Conservation (phyloP, 768 basidiomycete species). For the Tricholoma terreum region DNA sequence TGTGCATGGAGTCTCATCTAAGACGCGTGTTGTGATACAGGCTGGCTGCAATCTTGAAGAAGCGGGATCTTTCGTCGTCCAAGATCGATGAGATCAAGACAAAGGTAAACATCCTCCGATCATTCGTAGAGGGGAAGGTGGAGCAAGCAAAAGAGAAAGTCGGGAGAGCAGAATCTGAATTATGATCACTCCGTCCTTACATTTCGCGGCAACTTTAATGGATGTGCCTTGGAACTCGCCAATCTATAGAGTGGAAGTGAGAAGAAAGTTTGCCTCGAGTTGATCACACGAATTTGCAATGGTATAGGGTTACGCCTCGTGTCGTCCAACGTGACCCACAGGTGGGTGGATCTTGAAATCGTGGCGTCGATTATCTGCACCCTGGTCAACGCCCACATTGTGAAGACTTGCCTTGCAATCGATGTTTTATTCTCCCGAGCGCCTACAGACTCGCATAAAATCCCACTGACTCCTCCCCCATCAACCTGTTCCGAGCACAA, state of each 20-base stretch:
- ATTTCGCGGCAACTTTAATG: slow-evolving; percentile 1
- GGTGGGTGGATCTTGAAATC: slow-evolving; percentile 13
- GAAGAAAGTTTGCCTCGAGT: slow-evolving; percentile 5
- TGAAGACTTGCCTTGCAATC: slow-evolving; percentile 4
- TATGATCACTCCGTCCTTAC: slow-evolving; percentile 27
- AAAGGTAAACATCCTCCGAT: slow-evolving; percentile 81
- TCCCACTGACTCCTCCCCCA: slow-evolving; percentile 26
- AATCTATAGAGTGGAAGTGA: background rate
- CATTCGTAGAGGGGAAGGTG: slow-evolving; percentile 49
- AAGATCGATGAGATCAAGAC: slow-evolving; percentile 94
- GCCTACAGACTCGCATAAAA: slow-evolving; percentile 8
- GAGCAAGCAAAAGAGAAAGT: slow-evolving; percentile 35
- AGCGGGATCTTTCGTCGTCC: slow-evolving; percentile 66
- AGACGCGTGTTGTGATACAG: slow-evolving; percentile 35
- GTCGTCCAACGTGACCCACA: slow-evolving; percentile 9
- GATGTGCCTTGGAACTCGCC: background rate
- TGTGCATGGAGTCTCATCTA: slow-evolving; percentile 6
- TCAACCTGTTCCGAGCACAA: slow-evolving; percentile 17
- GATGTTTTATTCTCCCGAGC: slow-evolving; percentile 1
- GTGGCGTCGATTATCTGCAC: slow-evolving; percentile 14
- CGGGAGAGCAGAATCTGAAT: slow-evolving; percentile 39
- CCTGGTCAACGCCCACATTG: slow-evolving; percentile 7
- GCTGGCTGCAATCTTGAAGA: slow-evolving; percentile 71
- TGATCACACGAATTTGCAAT: slow-evolving; percentile 10
- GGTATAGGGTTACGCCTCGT: slow-evolving; percentile 24